phyloP scores from a whole-genome alignment of 805 yeast species.

The Tetrapisispora pingtungensis region DNA sequence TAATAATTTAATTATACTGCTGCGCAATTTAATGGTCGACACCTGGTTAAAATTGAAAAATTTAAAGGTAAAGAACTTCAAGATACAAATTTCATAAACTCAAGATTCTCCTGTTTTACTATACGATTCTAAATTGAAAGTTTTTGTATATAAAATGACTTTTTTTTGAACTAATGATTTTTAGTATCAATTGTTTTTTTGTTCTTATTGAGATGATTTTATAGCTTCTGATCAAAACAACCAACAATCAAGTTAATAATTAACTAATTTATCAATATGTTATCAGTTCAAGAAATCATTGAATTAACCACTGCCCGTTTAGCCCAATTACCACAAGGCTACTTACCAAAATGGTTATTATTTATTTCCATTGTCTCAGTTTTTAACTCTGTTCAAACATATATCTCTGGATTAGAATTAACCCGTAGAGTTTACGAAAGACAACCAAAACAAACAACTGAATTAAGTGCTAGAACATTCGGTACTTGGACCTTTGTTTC shows the following conservation, averaged over 20 bases:
- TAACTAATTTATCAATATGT: constrained; percentile 17
- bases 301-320: constrained; percentile 21
- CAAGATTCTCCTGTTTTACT: too few relatives aligned
- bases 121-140: not conserved
- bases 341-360: constrained; percentile 67
- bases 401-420: constrained; percentile 59
- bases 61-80: not conserved
- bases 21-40: too few relatives aligned
- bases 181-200: too few relatives aligned
- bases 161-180: too few relatives aligned
- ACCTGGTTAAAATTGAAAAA: not conserved
- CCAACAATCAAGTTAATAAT: too few relatives aligned
- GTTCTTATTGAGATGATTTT: too few relatives aligned
- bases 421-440: constrained; percentile 72
- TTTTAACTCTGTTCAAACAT: constrained; percentile 84
- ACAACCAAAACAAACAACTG: constrained; percentile 49
- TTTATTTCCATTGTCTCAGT: constrained; percentile 83
- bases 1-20: too few relatives aligned
- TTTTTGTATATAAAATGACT: too few relatives aligned
- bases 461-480: constrained; percentile 86
- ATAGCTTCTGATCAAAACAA: too few relatives aligned
- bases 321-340: constrained; percentile 36
- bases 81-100: too few relatives aligned
- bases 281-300: constrained; percentile 27
- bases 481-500: constrained; percentile 96